A percentile compares a stretch with the other conserved stretches of the same genome.
Conservation (phyloP, 2,329 filamentous ascomycete genomes). For the Colletotrichum cordylinicola region DNA sequence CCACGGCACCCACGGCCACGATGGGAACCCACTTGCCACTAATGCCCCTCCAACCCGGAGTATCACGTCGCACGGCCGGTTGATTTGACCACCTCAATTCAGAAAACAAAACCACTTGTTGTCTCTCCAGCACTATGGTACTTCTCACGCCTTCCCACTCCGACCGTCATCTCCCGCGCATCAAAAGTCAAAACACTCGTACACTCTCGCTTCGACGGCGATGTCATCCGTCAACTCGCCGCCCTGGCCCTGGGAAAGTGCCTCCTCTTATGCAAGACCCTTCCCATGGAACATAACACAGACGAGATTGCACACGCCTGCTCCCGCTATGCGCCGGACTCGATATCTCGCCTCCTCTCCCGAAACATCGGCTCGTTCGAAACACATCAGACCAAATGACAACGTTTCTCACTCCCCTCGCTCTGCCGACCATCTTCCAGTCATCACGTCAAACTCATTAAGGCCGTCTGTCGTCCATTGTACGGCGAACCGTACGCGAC, state of each 20-base stretch:
- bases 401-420: background rate
- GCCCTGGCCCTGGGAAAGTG: background rate
- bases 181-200: background rate
- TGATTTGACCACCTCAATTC: background rate
- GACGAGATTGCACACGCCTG: background rate
- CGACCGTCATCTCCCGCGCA: background rate
- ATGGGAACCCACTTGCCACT: background rate
- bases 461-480: background rate
- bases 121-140: background rate
- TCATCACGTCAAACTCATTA: background rate
- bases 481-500: background rate
- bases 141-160: background rate
- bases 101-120: background rate
- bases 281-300: background rate
- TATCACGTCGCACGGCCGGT: background rate
- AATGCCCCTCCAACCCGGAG: background rate
- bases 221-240: background rate
- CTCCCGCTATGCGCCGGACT: background rate
- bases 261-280: background rate
- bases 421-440: background rate
- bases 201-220: background rate
- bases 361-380: slow-evolving; percentile 1
- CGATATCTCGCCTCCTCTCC: background rate
- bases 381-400: background rate
- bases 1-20: background rate